phyloP scores from a whole-genome alignment of 345 rosid species.

The Psidium guajava region DNA sequence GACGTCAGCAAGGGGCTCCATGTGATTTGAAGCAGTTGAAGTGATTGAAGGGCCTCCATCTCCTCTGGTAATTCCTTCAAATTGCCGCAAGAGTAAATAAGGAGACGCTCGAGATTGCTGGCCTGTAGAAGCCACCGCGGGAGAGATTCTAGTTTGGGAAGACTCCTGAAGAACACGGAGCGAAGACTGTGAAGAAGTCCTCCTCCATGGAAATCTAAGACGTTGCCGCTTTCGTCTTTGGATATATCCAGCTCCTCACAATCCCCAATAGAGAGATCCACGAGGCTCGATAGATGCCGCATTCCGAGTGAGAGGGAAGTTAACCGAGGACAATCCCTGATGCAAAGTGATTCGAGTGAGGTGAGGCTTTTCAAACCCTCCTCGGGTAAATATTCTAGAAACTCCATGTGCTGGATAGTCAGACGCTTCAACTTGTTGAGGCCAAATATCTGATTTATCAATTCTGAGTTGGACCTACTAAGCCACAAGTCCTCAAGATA shows the following conservation, averaged over 20 bases:
- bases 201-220: too few species aligned
- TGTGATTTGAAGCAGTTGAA: too few species aligned
- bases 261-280: fast-evolving
- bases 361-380: background rate
- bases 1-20: too few species aligned
- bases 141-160: background rate
- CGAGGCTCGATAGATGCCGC: background rate
- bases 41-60: too few species aligned
- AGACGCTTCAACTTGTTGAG: background rate
- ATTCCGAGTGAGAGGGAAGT: background rate
- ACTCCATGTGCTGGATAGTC: background rate
- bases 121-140: background rate
- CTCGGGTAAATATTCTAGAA: background rate
- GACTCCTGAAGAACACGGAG: fast-evolving
- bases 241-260: background rate
- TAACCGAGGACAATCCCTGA: background rate
- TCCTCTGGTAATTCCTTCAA: background rate
- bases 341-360: background rate
- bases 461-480: fast-evolving
- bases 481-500: constrained; percentile 24
- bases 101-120: too few species aligned
- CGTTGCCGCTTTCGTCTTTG: too few species aligned
- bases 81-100: fast-evolving
- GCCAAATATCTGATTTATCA: background rate
- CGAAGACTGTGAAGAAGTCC: background rate